Conservation (phyloP, 768 basidiomycete genomes). For the Mycena pura region DNA sequence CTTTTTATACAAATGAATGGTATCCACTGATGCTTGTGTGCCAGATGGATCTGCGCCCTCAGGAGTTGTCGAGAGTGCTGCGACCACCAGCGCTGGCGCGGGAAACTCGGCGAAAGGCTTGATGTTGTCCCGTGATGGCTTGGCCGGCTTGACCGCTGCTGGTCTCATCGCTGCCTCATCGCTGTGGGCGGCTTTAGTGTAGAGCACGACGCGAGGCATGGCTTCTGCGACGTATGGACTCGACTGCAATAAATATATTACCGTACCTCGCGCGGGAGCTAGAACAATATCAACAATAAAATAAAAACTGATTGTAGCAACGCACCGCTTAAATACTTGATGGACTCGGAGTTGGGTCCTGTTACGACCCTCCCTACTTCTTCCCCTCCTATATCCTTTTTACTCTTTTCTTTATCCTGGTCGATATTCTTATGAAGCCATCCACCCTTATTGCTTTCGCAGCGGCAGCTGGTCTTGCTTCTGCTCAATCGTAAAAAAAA, state of each 20-base stretch:
- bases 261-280: too few relatives aligned
- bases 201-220: conserved; percentile 5
- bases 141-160: conserved; percentile 36
- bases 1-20: background rate
- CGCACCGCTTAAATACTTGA: background rate
- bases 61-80: conserved; percentile 43
- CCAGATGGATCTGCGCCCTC: conserved; percentile 48
- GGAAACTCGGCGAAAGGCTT: conserved; percentile 1
- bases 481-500: conserved; percentile 49
- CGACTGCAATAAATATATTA: background rate
- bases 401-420: conserved; percentile 19
- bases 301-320: conserved; percentile 13
- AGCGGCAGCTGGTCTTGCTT: conserved; percentile 41
- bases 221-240: background rate
- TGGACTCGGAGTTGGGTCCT: background rate
- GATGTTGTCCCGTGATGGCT: conserved; percentile 11
- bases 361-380: background rate
- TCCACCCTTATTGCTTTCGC: conserved; percentile 36
- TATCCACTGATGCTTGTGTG: background rate
- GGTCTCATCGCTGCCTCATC: conserved; percentile 41
- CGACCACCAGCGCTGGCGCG: conserved; percentile 24
- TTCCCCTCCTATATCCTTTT: conserved; percentile 17
- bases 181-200: conserved; percentile 43
- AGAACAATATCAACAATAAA: background rate
- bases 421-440: conserved; percentile 26